Conservation (phyloP, 352 stramenopile species). For the Globisporangium nunn region DNA sequence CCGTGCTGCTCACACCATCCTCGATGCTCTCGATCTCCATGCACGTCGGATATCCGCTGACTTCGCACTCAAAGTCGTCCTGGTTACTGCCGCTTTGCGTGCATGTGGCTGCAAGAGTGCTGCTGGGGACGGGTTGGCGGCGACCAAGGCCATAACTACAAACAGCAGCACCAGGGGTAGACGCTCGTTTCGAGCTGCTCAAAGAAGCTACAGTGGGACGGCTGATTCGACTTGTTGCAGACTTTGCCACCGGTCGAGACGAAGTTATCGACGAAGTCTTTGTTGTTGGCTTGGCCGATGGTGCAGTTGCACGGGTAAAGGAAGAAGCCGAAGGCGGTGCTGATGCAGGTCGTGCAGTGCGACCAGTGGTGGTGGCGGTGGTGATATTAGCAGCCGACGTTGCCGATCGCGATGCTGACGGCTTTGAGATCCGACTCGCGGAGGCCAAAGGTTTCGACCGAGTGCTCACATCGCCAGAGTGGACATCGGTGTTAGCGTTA, state of each 20-base stretch:
- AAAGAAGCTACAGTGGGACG: background rate
- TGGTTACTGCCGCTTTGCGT: background rate
- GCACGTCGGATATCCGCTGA: slow-evolving; percentile 3
- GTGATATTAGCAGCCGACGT: background rate
- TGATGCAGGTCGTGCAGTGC: background rate
- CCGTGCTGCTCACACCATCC: slow-evolving; percentile 7
- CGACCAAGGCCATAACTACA: background rate
- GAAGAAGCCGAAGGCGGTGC: background rate
- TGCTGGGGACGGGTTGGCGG: background rate
- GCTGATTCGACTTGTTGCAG: background rate
- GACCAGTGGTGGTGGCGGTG: background rate
- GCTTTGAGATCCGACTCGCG: background rate
- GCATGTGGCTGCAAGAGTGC: background rate
- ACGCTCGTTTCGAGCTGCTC: background rate
- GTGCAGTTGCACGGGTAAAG: background rate
- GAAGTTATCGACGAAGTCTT: background rate
- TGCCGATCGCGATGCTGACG: background rate
- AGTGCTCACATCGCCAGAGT: background rate
- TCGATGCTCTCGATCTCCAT: slow-evolving; percentile 12
- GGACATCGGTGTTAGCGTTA: background rate
- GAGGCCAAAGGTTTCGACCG: background rate
- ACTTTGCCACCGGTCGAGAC: background rate
- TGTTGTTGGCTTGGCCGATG: background rate
- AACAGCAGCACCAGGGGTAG: background rate
- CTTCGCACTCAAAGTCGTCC: slow-evolving; percentile 9